Conservation (phyloP, 192 early-diverging fungal species). For the Polychytrium aggregatum region DNA sequence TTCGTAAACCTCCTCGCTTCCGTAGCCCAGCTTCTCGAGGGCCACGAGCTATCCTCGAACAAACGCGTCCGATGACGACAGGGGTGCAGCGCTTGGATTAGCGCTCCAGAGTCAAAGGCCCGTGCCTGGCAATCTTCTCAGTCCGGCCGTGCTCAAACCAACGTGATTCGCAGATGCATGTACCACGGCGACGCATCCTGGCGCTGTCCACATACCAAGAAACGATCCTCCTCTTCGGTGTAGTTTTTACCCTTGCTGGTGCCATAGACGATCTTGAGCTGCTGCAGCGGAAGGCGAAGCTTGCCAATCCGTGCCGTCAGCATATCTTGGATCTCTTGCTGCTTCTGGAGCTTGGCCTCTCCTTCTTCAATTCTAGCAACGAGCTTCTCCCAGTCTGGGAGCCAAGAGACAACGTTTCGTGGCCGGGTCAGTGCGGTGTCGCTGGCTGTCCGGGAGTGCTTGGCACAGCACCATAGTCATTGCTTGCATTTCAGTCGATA, state of each 20-base stretch:
- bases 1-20: constrained; percentile 87
- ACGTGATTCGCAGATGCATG: no score
- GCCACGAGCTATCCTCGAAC: constrained; percentile 50
- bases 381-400: constrained; percentile 69
- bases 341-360: constrained; percentile 66
- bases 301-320: constrained; percentile 65
- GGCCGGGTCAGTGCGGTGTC: no score
- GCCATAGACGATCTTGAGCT: constrained; percentile 81
- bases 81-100: neutral
- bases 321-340: constrained; percentile 71
- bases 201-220: constrained; percentile 42
- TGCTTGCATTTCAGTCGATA: neutral
- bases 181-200: no score
- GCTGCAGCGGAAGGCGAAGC: constrained; percentile 71
- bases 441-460: no score
- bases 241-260: constrained; percentile 81
- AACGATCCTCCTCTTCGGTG: constrained; percentile 96
- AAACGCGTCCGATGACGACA: neutral
- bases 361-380: constrained; percentile 80
- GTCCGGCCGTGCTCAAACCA: no score
- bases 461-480: no score
- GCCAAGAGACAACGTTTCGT: no score
- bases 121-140: no score
- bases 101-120: neutral
- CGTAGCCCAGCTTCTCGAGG: constrained; percentile 79